A percentile compares a stretch with the other conserved stretches of the same genome.
These are phyloP conservation scores for Gymnopilus junonius DNA, from an alignment of 768 basidiomycete species.

Conservation along the genomic window DNA sequence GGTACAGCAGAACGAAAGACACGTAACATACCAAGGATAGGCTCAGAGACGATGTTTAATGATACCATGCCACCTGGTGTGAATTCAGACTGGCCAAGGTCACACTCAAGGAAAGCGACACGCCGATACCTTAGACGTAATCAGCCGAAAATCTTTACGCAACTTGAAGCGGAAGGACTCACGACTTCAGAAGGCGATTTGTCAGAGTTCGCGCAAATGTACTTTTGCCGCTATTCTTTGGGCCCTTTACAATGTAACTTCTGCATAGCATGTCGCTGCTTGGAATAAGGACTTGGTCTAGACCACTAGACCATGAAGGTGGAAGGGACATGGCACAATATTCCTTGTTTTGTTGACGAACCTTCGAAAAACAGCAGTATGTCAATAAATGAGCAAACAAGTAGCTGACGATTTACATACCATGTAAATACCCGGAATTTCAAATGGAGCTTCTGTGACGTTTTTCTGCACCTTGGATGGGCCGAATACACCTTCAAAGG, in stretches of 20 bases:
- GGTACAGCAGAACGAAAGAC: neutral
- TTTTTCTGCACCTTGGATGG: slow-evolving; percentile 48
- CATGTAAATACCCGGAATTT: slow-evolving; percentile 52
- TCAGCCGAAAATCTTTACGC: too few species aligned
- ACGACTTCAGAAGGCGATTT: slow-evolving; percentile 71
- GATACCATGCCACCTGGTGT: slow-evolving; percentile 86
- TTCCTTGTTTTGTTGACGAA: slow-evolving; percentile 41
- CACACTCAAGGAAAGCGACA: slow-evolving; percentile 94
- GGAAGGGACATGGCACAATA: slow-evolving; percentile 41
- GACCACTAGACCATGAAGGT: slow-evolving; percentile 41
- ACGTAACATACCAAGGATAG: slow-evolving; percentile 64
- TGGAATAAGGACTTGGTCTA: slow-evolving; percentile 27
- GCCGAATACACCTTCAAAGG: slow-evolving; percentile 67
- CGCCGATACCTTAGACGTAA: slow-evolving; percentile 68
- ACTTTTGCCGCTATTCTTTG: slow-evolving; percentile 90
- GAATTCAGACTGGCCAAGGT: slow-evolving; percentile 94
- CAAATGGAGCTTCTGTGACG: slow-evolving; percentile 39
- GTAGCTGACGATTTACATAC: slow-evolving; percentile 35
- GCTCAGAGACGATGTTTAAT: slow-evolving; percentile 68
- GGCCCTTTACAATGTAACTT: slow-evolving; percentile 77
- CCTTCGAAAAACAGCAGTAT: slow-evolving; percentile 31
- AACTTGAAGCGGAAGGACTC: too few species aligned
- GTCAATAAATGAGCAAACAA: neutral
- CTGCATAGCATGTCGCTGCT: slow-evolving; percentile 27
- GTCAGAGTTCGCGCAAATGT: slow-evolving; percentile 78